These are phyloP conservation scores for Westerdykella aurantiaca DNA, from an alignment of 2,329 filamentous ascomycete genomes.

Conservation along the genomic window DNA sequence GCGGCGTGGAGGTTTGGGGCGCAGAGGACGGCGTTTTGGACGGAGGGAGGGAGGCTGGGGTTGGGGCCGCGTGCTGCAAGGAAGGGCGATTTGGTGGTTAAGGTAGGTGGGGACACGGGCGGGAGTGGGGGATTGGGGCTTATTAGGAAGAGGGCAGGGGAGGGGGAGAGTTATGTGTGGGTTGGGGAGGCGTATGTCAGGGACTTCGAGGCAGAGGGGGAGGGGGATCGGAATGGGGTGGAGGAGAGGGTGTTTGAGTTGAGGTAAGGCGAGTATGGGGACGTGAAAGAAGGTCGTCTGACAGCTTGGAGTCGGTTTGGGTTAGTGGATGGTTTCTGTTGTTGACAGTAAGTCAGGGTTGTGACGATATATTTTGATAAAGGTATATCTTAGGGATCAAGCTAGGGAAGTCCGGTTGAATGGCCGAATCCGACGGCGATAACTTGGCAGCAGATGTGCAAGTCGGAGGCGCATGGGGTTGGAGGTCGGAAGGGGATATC, in stretches of 20 bases:
- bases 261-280: background rate
- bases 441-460: no score
- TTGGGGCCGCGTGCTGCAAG: conserved; percentile 5
- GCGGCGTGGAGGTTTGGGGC: conserved; percentile 6
- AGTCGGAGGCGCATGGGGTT: no score
- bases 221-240: conserved; percentile 3
- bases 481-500: no score
- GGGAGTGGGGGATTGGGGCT: conserved; percentile 8
- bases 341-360: no score
- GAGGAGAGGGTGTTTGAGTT: conserved; percentile 1
- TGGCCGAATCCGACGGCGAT: no score
- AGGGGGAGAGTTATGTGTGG: conserved; percentile 1
- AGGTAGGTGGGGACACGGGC: background rate
- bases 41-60: conserved; percentile 7
- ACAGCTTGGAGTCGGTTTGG: no score
- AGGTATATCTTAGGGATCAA: no score
- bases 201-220: conserved; percentile 4
- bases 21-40: conserved; percentile 11
- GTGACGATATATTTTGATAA: no score
- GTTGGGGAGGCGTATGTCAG: conserved; percentile 5
- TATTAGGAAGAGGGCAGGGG: conserved; percentile 5
- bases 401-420: no score
- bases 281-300: no score
- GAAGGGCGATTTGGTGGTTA: conserved; percentile 10
- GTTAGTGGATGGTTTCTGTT: no score